A percentile compares a stretch with the other conserved stretches of the same genome.
These are phyloP conservation scores for Lablab purpureus DNA, from an alignment of 306 rosid species.

Conservation along the genomic window DNA sequence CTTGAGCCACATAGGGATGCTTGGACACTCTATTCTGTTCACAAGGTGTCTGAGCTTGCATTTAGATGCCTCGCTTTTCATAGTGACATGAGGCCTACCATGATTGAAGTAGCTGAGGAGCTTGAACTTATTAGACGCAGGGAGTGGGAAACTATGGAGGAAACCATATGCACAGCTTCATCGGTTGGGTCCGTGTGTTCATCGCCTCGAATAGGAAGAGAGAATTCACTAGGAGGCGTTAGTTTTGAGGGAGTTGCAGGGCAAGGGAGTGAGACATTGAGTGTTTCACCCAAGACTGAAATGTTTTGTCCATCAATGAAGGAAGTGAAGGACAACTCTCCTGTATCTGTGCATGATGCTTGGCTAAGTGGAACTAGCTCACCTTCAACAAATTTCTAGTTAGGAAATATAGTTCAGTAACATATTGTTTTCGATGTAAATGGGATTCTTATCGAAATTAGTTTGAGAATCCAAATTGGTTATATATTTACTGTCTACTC, in stretches of 20 bases:
- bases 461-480: no score
- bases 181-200: constrained; percentile 76
- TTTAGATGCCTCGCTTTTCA: constrained; percentile 96
- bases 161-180: constrained; percentile 62
- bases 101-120: constrained; percentile 97
- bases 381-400: constrained; percentile 83
- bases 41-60: constrained; percentile 95
- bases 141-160: constrained; percentile 83
- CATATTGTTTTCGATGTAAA: background rate
- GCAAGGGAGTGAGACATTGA: constrained; percentile 57
- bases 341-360: constrained; percentile 81
- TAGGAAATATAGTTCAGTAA: constrained; percentile 70
- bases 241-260: constrained; percentile 39
- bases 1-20: constrained; percentile 91
- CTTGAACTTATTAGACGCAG: constrained; percentile 71
- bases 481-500: no score
- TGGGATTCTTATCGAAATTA: no score
- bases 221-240: constrained; percentile 47
- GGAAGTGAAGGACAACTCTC: constrained; percentile 72
- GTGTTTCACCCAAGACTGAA: constrained; percentile 51
- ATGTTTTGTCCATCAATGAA: constrained; percentile 49
- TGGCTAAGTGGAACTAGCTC: constrained; percentile 94
- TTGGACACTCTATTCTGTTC: constrained; percentile 90
- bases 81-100: constrained; percentile 88
- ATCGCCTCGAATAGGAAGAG: constrained; percentile 58